Conservation (phyloP, 1,284 basidiomycete species). For the Marasmius oreades region DNA sequence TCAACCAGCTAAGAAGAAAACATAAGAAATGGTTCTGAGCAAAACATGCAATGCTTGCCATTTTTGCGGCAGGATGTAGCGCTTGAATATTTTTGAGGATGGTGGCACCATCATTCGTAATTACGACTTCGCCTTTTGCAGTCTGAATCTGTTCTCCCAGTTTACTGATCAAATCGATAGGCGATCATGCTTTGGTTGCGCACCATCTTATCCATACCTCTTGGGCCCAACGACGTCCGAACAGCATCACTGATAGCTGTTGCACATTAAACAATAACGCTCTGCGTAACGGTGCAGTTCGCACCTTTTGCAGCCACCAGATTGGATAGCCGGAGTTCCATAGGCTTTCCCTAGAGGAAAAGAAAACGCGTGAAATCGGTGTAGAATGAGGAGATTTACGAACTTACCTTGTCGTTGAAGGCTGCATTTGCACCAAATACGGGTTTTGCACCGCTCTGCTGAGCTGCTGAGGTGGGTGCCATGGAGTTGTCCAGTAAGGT, state of each 20-base stretch:
- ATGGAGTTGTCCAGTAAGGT: slow-evolving; percentile 27
- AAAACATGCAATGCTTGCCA: slow-evolving; percentile 50
- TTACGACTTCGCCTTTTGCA: slow-evolving; percentile 92
- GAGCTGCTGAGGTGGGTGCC: slow-evolving; percentile 36
- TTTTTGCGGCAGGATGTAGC: slow-evolving; percentile 96
- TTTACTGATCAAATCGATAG: background rate
- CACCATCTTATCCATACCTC: slow-evolving; percentile 99
- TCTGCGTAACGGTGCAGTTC: slow-evolving; percentile 16
- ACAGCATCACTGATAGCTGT: slow-evolving; percentile 97
- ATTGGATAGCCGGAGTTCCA: slow-evolving; percentile 92
- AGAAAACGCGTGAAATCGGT: slow-evolving; percentile 28
- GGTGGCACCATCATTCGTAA: slow-evolving; percentile 99
- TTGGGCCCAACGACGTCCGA: slow-evolving; percentile 93
- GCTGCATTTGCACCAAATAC: slow-evolving; percentile 62
- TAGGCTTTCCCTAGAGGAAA: slow-evolving; percentile 74
- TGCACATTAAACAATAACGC: slow-evolving; percentile 12
- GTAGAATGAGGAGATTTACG: slow-evolving; percentile 12
- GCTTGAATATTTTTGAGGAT: slow-evolving; percentile 98
- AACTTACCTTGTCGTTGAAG: slow-evolving; percentile 77
- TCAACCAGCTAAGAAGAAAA: slow-evolving; percentile 75
- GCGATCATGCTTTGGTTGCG: slow-evolving; percentile 20
- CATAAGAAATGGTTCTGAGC: background rate
- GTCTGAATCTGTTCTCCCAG: slow-evolving; percentile 82
- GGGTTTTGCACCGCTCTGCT: slow-evolving; percentile 30
- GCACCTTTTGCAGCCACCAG: slow-evolving; percentile 94